Conservation (phyloP, 2,329 filamentous ascomycete species). For the Hypoxylon sp. region DNA sequence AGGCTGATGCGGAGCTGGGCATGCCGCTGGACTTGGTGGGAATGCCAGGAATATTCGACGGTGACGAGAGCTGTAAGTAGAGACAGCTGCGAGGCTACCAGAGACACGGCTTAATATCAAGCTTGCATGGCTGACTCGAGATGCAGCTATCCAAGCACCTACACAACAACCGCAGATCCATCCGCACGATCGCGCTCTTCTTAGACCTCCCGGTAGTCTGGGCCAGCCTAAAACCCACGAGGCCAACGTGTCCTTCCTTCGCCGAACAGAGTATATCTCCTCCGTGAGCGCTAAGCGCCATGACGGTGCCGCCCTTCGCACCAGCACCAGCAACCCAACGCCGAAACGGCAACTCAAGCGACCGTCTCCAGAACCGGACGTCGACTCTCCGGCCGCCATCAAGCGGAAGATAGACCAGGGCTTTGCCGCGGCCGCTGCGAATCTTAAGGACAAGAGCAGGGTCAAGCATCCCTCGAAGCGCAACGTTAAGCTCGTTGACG, state of each 20-base stretch:
- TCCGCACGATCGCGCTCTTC: slow-evolving; percentile 84
- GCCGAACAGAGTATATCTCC: slow-evolving; percentile 95
- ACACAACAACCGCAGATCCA: slow-evolving; percentile 78
- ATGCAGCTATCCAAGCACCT: slow-evolving; percentile 82
- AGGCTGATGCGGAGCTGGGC: slow-evolving; percentile 95
- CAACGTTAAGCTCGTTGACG: slow-evolving; percentile 69
- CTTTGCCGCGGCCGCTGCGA: slow-evolving; percentile 67
- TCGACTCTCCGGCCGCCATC: slow-evolving; percentile 74
- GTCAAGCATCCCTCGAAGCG: slow-evolving; percentile 71
- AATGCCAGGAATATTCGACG: slow-evolving; percentile 93
- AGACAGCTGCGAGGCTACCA: slow-evolving; percentile 25
- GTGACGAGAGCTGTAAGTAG: slow-evolving; percentile 87
- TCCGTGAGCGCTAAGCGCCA: slow-evolving; percentile 65
- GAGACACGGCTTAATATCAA: not conserved
- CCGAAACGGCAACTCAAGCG: slow-evolving; percentile 60
- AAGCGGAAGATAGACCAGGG: slow-evolving; percentile 74
- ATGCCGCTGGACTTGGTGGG: slow-evolving; percentile 97
- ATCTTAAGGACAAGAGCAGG: slow-evolving; percentile 65
- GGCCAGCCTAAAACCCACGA: slow-evolving; percentile 85
- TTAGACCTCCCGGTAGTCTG: slow-evolving; percentile 85
- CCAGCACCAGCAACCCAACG: slow-evolving; percentile 57
- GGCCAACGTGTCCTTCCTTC: slow-evolving; percentile 89
- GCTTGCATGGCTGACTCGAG: slow-evolving; percentile 39
- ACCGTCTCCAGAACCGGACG: slow-evolving; percentile 69
- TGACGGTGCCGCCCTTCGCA: slow-evolving; percentile 66